These are phyloP conservation scores for Gymnopilus dilepis DNA, from an alignment of 768 basidiomycete genomes.

Conservation along the genomic window DNA sequence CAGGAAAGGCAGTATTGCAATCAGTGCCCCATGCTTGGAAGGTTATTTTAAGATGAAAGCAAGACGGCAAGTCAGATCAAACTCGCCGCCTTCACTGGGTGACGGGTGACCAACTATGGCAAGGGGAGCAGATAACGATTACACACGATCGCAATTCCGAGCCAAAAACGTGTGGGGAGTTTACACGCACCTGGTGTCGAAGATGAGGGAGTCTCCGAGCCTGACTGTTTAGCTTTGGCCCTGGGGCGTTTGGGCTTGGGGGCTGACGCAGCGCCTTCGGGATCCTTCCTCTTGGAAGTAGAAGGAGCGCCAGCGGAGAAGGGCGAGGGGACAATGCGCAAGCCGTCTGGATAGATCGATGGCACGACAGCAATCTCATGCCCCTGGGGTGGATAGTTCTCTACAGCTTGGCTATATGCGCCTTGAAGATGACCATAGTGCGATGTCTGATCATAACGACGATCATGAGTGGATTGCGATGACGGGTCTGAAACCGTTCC, in stretches of 20 bases:
- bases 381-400: conserved; percentile 21
- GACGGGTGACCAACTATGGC: conserved; percentile 3
- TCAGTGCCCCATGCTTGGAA: not conserved
- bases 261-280: conserved; percentile 43
- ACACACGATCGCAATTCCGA: conserved; percentile 5
- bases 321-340: not conserved
- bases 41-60: conserved; percentile 20
- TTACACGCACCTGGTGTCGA: conserved; percentile 29
- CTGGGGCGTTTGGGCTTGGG: conserved; percentile 39
- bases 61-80: not conserved
- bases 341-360: conserved; percentile 10
- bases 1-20: conserved; percentile 7
- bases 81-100: conserved; percentile 7
- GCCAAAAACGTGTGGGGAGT: conserved; percentile 12
- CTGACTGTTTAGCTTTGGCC: conserved; percentile 52
- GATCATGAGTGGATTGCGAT: conserved; percentile 28
- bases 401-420: conserved; percentile 14
- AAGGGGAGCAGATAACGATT: conserved; percentile 10
- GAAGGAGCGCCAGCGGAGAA: conserved; percentile 17
- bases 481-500: conserved; percentile 38
- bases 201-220: conserved; percentile 23
- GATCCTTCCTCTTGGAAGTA: conserved; percentile 37
- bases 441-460: conserved; percentile 39
- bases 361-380: conserved; percentile 6
- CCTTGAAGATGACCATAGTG: conserved; percentile 35